Evolutionary conservation across 129 eudicot genomes (phyloP).

Genomic region (Lactuca saligna): DNA sequence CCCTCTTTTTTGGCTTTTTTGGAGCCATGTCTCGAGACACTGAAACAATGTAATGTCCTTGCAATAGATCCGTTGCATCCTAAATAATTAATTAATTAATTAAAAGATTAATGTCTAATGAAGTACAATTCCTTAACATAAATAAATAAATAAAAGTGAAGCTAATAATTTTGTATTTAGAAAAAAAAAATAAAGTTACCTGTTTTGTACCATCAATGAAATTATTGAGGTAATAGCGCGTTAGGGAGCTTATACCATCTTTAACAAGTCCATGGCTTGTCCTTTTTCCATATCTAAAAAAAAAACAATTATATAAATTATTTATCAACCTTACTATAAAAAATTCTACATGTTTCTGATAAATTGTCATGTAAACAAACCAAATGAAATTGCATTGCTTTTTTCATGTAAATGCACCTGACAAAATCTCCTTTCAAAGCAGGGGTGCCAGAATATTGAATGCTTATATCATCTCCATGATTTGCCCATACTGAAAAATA

Average conservation of each 20-base stretch:
- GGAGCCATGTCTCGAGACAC: constrained; percentile 64
- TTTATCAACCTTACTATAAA: constrained; percentile 5
- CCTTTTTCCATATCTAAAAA: constrained; percentile 71
- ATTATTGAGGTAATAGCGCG: constrained; percentile 91
- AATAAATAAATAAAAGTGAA: not conserved
- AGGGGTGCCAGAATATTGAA: constrained; percentile 97
- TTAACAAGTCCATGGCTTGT: constrained; percentile 68
- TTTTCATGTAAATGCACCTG: constrained; percentile 50
- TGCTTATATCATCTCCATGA: constrained; percentile 97
- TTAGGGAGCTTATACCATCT: constrained; percentile 73
- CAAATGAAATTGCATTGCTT: not conserved
- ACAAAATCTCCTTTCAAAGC: constrained; percentile 98
- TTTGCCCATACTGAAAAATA: constrained; percentile 82
- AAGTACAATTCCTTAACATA: not conserved
- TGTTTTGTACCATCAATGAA: constrained; percentile 91
- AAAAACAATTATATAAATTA: constrained; percentile 9
- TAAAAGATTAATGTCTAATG: too few species aligned
- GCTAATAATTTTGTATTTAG: too few species aligned
- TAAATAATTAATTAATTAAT: not conserved
- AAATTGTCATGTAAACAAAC: constrained; percentile 11
- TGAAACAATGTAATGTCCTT: constrained; percentile 84
- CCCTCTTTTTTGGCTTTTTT: constrained; percentile 51
- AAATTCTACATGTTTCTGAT: constrained; percentile 5
- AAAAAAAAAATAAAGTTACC: constrained; percentile 31
- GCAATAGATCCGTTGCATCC: constrained; percentile 92